Evolutionary conservation across 208 protist genomes (phyloP).

Genomic region (Strigomonas galati): DNA sequence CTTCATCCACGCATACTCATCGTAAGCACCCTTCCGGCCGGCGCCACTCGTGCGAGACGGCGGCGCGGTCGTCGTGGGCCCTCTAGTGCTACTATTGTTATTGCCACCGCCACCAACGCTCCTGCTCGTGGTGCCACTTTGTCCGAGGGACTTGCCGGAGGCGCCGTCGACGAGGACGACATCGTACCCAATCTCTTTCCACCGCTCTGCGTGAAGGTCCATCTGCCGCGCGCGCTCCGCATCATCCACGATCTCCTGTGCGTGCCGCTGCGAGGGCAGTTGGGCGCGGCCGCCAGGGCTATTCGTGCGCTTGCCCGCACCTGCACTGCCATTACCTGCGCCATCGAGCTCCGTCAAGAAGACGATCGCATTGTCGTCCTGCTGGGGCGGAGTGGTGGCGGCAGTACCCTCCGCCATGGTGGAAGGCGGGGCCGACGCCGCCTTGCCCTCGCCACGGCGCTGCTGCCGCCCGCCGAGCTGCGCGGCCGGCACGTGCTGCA

Average conservation of each 20-base stretch:
- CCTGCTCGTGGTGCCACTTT: not conserved
- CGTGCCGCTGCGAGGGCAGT: not conserved
- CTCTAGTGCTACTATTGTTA: not conserved
- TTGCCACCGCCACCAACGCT: not conserved
- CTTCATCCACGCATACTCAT: constrained; percentile 28
- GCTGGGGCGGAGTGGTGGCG: not conserved
- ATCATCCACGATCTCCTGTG: not conserved
- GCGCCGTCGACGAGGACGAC: constrained; percentile 49
- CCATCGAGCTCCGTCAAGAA: constrained; percentile 34
- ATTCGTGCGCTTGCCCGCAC: not conserved
- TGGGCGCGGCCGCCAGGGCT: not conserved
- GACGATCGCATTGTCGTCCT: constrained; percentile 15
- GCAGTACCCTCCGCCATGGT: not conserved
- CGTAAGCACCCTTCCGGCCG: not conserved
- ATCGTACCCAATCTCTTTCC: constrained; percentile 78
- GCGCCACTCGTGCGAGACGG: not conserved
- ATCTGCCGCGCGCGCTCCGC: constrained; percentile 3
- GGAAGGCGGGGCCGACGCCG: not conserved
- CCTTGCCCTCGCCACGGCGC: constrained; percentile 7
- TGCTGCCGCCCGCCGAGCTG: constrained; percentile 30
- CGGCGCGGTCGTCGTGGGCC: not conserved
- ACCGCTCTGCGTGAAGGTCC: constrained; percentile 34
- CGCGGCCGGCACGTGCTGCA: constrained; percentile 76
- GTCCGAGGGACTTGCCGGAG: not conserved
- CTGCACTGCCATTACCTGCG: not conserved